Percentiles rank a stretch among this genome's conserved stretches.
phyloP scores from a whole-genome alignment of 108 stramenopile genomes.

The Seminavis robusta region DNA sequence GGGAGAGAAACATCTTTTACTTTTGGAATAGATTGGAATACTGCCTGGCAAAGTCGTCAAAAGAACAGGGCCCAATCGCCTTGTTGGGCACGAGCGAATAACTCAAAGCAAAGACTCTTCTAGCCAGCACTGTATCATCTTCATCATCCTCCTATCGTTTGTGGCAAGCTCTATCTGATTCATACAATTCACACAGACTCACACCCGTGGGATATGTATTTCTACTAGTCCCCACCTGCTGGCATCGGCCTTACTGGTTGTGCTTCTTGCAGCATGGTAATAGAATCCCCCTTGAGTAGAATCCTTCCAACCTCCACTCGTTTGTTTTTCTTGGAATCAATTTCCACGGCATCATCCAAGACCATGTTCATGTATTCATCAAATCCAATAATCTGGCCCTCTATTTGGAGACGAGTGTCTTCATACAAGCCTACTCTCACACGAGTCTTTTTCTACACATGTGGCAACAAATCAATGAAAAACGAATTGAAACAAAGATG shows the following conservation, averaged over 20 bases:
- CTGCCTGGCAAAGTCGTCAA: too few species aligned
- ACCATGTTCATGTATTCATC: constrained; percentile 97
- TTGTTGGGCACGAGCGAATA: too few species aligned
- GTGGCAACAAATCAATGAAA: constrained; percentile 5
- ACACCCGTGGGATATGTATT: too few species aligned
- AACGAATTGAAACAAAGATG: background rate
- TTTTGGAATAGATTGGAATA: too few species aligned
- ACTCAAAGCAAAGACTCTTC: too few species aligned
- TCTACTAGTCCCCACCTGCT: too few species aligned
- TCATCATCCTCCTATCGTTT: too few species aligned
- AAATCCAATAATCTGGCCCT: constrained; percentile 96
- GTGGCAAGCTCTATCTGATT: too few species aligned
- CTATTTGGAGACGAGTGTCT: constrained; percentile 93
- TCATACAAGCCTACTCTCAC: constrained; percentile 98
- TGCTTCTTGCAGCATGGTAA: constrained; percentile 93
- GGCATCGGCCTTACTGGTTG: constrained; percentile 31
- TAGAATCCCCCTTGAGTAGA: constrained; percentile 97
- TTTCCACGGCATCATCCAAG: constrained; percentile 95
- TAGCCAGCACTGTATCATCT: too few species aligned
- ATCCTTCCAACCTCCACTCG: constrained; percentile 85
- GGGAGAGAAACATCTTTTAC: too few species aligned
- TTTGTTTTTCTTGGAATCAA: constrained; percentile 66
- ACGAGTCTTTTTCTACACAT: constrained; percentile 89
- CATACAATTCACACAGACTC: too few species aligned
- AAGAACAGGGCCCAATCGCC: too few species aligned